Evolutionary conservation across 1,284 basidiomycete species (phyloP), one percentile per base, ranked within the genome.

Genomic region (Sporisorium exsertum): DNA sequence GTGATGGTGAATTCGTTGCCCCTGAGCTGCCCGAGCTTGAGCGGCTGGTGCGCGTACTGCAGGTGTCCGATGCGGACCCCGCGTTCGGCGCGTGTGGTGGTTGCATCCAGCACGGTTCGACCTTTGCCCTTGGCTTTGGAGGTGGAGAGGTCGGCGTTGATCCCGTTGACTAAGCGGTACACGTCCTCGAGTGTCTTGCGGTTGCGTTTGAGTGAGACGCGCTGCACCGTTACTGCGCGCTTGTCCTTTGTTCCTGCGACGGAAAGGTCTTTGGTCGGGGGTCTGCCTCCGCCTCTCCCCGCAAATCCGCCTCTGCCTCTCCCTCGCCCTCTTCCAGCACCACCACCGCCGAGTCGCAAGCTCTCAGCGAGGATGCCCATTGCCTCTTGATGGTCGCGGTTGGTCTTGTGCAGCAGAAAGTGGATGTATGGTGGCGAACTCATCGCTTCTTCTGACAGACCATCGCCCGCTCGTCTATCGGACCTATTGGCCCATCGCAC

Each of bases 201-300:
- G 20, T 91, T 91, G 16, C 97, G 89, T 64, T 91, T 91, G 16
- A 98, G 86, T 8, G 93, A 92, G 13, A 98, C 94, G 0, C 94
- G 90, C 85, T 99, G 97, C 1, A 94, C 91, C 0, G 96, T 99
- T 6, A 98, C 93, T 0, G 94, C 96, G 46, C 97, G 92, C 86
- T 98, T 99, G 87, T 99, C 97, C 85, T 99, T 99, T 3, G 97
- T 99, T 0, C 97, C 97, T 6, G 95, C 94, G 15, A 96, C 92
- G 18, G 91, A 90, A 4, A 99, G 88, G 78, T 96, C 94, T 51
- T 77, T 79, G 4, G 73, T 76, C 12, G 64, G 64, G 10, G 69
- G 55, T 45, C 76, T 54, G 3, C 64, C 68, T 20, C 66, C 67
- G 7, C 57, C 65, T 37, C 64, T 49, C 3, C 59, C 63, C 8